phyloP scores from a whole-genome alignment of 2,329 filamentous ascomycete genomes.

The Chaetomium globosum region DNA sequence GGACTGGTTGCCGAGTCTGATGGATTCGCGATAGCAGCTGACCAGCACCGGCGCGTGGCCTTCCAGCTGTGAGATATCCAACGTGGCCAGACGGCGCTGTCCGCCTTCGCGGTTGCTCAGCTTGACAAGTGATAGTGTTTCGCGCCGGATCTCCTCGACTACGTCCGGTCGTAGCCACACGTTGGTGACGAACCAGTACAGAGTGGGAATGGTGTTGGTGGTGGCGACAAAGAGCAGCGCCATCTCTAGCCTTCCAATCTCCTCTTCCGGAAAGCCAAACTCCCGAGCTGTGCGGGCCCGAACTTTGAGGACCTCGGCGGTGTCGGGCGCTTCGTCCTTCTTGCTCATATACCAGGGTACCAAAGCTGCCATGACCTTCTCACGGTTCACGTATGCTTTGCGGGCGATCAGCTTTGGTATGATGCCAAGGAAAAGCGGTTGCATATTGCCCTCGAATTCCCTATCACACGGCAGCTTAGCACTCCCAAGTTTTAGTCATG shows the following conservation, averaged over 20 bases:
- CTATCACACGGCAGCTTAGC: not conserved
- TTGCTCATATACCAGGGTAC: not conserved
- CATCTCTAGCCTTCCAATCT: constrained; percentile 6
- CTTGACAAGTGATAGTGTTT: not conserved
- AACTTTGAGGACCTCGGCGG: not conserved
- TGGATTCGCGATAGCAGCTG: not conserved
- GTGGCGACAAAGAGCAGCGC: constrained; percentile 4
- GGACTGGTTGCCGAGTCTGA: not conserved
- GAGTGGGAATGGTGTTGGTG: constrained; percentile 1
- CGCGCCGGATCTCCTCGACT: not conserved
- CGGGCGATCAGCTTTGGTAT: not conserved
- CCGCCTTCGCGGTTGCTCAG: not conserved
- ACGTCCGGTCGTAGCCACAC: not conserved
- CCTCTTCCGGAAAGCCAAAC: not conserved
- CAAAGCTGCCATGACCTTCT: not conserved
- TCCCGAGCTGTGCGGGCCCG: not conserved
- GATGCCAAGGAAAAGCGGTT: not conserved
- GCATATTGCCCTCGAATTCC: not conserved
- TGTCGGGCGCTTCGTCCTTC: not conserved
- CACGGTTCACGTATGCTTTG: constrained; percentile 5
- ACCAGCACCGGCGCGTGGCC: not conserved
- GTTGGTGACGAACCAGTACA: constrained; percentile 6
- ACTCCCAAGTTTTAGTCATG: not conserved
- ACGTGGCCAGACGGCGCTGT: not conserved
- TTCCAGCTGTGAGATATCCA: not conserved